Evolutionary conservation across 2,329 filamentous ascomycete species (phyloP), one percentile per base, ranked within the genome.

Genomic region (Aspergillus novofumigatus): DNA sequence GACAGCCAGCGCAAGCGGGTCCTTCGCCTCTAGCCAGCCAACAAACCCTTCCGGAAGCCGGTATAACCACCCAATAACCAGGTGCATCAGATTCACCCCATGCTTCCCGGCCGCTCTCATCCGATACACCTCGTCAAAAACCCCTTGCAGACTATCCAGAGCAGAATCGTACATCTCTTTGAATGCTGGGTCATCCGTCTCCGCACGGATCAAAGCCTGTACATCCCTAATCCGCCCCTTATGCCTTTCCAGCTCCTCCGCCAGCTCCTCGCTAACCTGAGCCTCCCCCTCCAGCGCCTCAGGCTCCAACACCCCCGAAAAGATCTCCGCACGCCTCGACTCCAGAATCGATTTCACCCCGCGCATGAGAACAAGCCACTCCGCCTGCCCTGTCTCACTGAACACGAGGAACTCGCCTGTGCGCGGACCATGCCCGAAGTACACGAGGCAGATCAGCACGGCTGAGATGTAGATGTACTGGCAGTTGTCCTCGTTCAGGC

Each of bases 371-470:
- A 69, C 62, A 2, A 66, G 54, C 71, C 71, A 73, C 55, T 74
- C 71, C 0, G 69, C 62, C 3, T 59, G 59, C 0, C 71, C 72
- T 1, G 32, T 44, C 2, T 66, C 60, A 49, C 67, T 70, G 51
- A 73, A 73, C 1, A 73, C 63, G 4, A 74, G 65, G 41, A 69
- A 74, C 52, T 74, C 70, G 6, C 69, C 69, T 0, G 48, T 26
- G 6, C 60, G 57, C 1, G 71, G 70, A 0, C 72, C 70, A 6
- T 65, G 62, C 1, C 59, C 71, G n/a, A 73, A 73, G 51, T 73
- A 73, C 1, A 68, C 61, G 23, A 74, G 62, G 49, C 70, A 72
- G 17, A 74, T 66, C 41, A 74, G 32, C 9, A 66, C 59, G 0
- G 70, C 64, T 0, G 71, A 64, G 26, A 72, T 68, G 55, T 73